Percentiles rank a stretch among this genome's conserved stretches.
These are phyloP conservation scores for Dimargaris cristalligena DNA, from an alignment of 192 early-diverging fungal species.

Conservation along the genomic window DNA sequence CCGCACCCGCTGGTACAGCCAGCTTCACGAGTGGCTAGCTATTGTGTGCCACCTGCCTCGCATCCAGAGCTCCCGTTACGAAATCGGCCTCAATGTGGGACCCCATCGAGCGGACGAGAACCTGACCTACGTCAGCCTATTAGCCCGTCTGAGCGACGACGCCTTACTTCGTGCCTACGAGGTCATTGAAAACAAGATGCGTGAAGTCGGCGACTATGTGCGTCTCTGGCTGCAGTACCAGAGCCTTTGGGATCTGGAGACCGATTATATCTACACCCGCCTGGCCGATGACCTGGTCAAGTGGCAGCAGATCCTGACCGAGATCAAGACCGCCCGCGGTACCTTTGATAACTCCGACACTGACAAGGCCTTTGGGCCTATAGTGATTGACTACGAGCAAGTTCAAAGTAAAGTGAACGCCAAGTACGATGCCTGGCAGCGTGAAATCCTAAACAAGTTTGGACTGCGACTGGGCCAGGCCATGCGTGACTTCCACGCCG, in stretches of 20 bases:
- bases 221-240: conserved; percentile 96
- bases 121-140: conserved; percentile 39
- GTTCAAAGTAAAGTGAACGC: conserved; percentile 97
- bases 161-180: conserved; percentile 64
- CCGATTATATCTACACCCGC: conserved; percentile 56
- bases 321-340: conserved; percentile 81
- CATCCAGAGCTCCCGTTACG: conserved; percentile 81
- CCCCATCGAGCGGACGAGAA: conserved; percentile 33
- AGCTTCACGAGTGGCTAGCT: conserved; percentile 89
- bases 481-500: conserved; percentile 66
- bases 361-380: conserved; percentile 65
- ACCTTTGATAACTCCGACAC: conserved; percentile 97
- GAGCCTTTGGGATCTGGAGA: conserved; percentile 93
- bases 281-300: conserved; percentile 75
- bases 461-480: conserved; percentile 57
- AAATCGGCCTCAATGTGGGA: conserved; percentile 50
- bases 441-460: conserved; percentile 85
- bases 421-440: conserved; percentile 97
- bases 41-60: conserved; percentile 70
- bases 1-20: conserved; percentile 66
- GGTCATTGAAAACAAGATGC: conserved; percentile 60
- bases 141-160: conserved; percentile 51
- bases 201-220: conserved; percentile 68
- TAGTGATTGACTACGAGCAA: conserved; percentile 87
- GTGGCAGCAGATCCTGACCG: conserved; percentile 88